These are phyloP conservation scores for Aureobasidium pullulans DNA, from an alignment of 2,329 filamentous ascomycete genomes.

Conservation along the genomic window DNA sequence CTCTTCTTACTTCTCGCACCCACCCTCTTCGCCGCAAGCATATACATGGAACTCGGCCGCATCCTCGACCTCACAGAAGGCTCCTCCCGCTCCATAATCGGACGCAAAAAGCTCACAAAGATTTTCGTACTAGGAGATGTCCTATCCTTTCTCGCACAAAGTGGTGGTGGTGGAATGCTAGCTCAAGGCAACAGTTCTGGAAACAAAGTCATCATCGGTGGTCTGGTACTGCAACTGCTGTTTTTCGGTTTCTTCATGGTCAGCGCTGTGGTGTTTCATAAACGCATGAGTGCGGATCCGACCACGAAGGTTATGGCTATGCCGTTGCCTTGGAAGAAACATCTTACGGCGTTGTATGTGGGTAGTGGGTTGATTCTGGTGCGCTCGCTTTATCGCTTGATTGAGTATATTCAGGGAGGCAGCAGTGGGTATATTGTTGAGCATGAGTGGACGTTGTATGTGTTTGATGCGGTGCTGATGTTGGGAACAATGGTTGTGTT, in stretches of 20 bases:
- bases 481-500: conserved; percentile 21
- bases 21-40: conserved; percentile 42
- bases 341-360: conserved; percentile 32
- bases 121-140: conserved; percentile 51
- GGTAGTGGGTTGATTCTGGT: conserved; percentile 37
- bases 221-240: conserved; percentile 50
- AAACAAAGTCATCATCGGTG: conserved; percentile 49
- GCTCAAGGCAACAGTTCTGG: conserved; percentile 31
- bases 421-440: conserved; percentile 32
- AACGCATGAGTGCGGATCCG: conserved; percentile 26
- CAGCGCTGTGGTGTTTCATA: conserved; percentile 44
- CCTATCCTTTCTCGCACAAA: conserved; percentile 46
- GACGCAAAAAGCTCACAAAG: conserved; percentile 42
- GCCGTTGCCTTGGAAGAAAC: conserved; percentile 28
- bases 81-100: conserved; percentile 36
- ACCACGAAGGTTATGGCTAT: conserved; percentile 17
- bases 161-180: conserved; percentile 36
- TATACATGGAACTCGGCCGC: conserved; percentile 46
- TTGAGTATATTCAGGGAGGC: conserved; percentile 42
- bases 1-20: conserved; percentile 43
- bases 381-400: conserved; percentile 39
- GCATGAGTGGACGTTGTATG: conserved; percentile 36
- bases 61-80: conserved; percentile 37
- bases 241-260: conserved; percentile 51
- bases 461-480: conserved; percentile 41